Percentiles rank a stretch among this genome's conserved stretches.
These are phyloP conservation scores for Gamarada debralockiae DNA, from an alignment of 495 filamentous ascomycete species.

Conservation along the genomic window DNA sequence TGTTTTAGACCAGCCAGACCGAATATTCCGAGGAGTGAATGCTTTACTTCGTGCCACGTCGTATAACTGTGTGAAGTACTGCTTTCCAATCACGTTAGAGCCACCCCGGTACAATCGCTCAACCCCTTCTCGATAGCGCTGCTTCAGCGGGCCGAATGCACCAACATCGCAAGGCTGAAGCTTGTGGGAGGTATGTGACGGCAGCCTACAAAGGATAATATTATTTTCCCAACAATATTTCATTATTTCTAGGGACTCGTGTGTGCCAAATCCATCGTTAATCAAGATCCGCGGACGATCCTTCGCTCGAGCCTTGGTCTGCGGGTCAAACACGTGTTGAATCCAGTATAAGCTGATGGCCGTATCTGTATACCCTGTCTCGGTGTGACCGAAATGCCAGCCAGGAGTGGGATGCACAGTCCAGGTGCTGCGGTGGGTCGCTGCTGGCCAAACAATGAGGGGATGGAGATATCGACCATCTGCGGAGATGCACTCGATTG, in stretches of 20 bases:
- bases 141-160: neutral
- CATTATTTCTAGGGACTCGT: neutral
- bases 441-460: conserved; percentile 35
- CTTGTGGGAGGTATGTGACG: neutral
- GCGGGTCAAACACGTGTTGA: conserved; percentile 13
- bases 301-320: neutral
- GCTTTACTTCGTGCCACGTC: conserved; percentile 22
- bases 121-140: conserved; percentile 3
- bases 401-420: conserved; percentile 29
- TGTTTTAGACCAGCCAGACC: neutral
- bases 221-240: no score
- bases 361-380: conserved; percentile 26
- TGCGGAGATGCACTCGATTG: conserved; percentile 29
- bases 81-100: conserved; percentile 8
- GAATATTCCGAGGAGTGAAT: conserved; percentile 1
- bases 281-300: neutral
- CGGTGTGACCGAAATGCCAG: conserved; percentile 18
- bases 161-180: conserved; percentile 4
- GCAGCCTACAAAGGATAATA: neutral
- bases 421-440: conserved; percentile 25
- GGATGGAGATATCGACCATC: conserved; percentile 9
- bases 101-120: conserved; percentile 21
- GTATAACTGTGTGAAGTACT: neutral
- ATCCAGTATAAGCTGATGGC: conserved; percentile 33
- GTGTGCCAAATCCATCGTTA: neutral